A percentile compares a stretch with the other conserved stretches of the same genome.
phyloP scores from a whole-genome alignment of 352 stramenopile genomes.

The Phytopythium boreale region DNA sequence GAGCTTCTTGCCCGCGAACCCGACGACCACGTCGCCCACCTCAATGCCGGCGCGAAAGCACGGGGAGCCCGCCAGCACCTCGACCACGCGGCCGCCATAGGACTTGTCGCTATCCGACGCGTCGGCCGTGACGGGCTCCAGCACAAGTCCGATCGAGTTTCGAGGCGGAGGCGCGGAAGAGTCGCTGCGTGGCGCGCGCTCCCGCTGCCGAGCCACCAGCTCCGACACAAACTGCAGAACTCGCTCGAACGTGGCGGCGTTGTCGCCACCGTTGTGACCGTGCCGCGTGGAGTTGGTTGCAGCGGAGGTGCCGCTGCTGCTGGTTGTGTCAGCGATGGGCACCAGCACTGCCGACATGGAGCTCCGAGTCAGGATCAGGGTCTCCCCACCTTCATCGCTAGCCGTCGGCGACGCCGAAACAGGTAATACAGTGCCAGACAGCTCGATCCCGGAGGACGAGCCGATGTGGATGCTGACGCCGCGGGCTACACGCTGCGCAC shows the following conservation, averaged over 20 bases:
- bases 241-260: conserved; percentile 11
- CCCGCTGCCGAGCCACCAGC: conserved; percentile 37
- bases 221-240: conserved; percentile 40
- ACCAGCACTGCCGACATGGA: conserved; percentile 50
- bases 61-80: conserved; percentile 47
- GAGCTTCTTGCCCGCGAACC: conserved; percentile 43
- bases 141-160: conserved; percentile 51
- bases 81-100: conserved; percentile 36
- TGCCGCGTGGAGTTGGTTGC: not conserved
- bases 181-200: conserved; percentile 28
- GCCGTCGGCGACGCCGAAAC: not conserved
- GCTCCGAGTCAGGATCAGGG: conserved; percentile 31
- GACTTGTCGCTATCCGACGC: not conserved
- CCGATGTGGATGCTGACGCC: conserved; percentile 51
- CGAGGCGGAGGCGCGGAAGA: conserved; percentile 30
- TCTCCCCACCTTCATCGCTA: not conserved
- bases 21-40: conserved; percentile 49
- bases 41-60: conserved; percentile 47
- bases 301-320: not conserved
- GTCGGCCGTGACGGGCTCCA: conserved; percentile 27
- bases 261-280: not conserved
- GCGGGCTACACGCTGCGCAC: conserved; percentile 34
- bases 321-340: conserved; percentile 13
- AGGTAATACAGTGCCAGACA: conserved; percentile 9
- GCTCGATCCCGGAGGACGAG: conserved; percentile 28